phyloP scores from a whole-genome alignment of 2,329 filamentous ascomycete genomes.

The Alternaria novae-zelandiae region DNA sequence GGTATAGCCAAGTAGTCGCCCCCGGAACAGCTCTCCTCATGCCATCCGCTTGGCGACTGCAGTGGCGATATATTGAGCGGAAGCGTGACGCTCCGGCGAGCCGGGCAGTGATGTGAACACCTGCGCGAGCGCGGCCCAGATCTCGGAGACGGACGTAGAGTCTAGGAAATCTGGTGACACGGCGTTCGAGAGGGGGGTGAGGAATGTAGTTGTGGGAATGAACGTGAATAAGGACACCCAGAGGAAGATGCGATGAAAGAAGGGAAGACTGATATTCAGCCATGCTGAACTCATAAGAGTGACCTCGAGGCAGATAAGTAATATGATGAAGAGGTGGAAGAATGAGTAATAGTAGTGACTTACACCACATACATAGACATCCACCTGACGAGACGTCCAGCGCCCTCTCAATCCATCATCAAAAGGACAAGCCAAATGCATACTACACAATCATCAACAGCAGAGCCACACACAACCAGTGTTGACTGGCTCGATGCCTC shows the following conservation, averaged over 20 bases:
- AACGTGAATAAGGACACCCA: neutral
- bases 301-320: neutral
- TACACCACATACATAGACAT: neutral
- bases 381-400: neutral
- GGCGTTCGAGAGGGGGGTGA: neutral
- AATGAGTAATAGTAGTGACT: neutral
- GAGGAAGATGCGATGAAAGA: accelerated
- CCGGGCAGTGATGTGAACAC: neutral
- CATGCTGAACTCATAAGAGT: neutral
- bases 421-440: neutral
- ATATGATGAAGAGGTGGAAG: neutral
- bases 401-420: neutral
- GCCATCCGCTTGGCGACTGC: neutral
- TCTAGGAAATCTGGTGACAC: neutral
- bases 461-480: neutral
- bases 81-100: neutral
- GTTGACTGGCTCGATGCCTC: neutral
- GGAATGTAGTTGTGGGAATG: neutral
- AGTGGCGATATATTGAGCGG: neutral
- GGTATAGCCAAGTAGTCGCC: neutral
- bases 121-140: neutral
- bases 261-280: neutral
- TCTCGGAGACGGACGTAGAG: neutral
- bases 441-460: neutral
- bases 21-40: neutral